phyloP scores from a whole-genome alignment of 2,329 filamentous ascomycete species.

The Exophiala alcalophila region DNA sequence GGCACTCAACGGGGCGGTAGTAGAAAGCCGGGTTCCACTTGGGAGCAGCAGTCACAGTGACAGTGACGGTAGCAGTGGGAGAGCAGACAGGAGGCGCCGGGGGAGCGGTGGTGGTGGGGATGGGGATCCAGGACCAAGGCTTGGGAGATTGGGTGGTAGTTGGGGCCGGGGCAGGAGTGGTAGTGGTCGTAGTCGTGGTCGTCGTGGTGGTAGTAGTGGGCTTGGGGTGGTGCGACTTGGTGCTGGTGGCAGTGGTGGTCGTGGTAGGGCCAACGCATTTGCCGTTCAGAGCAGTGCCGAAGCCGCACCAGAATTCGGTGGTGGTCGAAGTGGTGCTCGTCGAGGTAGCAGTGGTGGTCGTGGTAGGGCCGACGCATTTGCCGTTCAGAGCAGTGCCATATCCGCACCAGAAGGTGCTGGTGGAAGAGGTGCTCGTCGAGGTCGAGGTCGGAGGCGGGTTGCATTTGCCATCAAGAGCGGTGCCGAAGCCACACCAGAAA shows the following conservation, averaged over 20 bases:
- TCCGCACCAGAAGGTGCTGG: slow-evolving; percentile 15
- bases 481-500: slow-evolving; percentile 24
- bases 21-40: slow-evolving; percentile 14
- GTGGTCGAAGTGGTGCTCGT: slow-evolving; percentile 8
- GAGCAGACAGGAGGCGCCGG: slow-evolving; percentile 5
- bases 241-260: not conserved
- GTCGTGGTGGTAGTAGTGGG: slow-evolving; percentile 5
- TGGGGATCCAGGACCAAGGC: slow-evolving; percentile 1
- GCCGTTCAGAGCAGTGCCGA: slow-evolving; percentile 15
- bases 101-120: not conserved
- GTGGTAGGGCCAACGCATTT: slow-evolving; percentile 13
- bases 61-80: slow-evolving; percentile 14
- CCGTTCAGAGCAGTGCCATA: slow-evolving; percentile 17
- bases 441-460: slow-evolving; percentile 16
- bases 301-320: slow-evolving; percentile 17
- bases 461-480: slow-evolving; percentile 19
- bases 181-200: slow-evolving; percentile 2
- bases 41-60: slow-evolving; percentile 16
- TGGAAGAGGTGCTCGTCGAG: slow-evolving; percentile 4
- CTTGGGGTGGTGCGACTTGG: not conserved
- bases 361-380: slow-evolving; percentile 17
- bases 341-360: slow-evolving; percentile 8
- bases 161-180: not conserved
- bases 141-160: too few species aligned
- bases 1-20: slow-evolving; percentile 12